phyloP scores from a whole-genome alignment of 1,284 basidiomycete genomes.

The Pseudozyma hubeiensis region DNA sequence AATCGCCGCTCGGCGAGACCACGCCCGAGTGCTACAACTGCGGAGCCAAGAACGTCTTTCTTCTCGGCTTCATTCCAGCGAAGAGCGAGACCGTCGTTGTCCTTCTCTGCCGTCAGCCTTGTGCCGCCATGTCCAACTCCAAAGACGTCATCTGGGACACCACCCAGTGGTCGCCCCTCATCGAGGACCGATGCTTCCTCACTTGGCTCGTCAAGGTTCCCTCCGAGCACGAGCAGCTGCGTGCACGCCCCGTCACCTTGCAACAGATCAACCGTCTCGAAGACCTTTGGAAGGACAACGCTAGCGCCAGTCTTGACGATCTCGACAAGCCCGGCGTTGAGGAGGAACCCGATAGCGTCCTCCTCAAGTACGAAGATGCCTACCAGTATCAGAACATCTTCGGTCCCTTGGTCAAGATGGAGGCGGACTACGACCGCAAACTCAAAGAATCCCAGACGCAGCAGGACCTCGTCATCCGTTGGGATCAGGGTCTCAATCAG shows the following conservation, averaged over 20 bases:
- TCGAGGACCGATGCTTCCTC: conserved; percentile 96
- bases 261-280: conserved; percentile 96
- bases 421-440: conserved; percentile 98
- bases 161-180: conserved; percentile 95
- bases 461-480: conserved; percentile 92
- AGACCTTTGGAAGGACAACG: conserved; percentile 97
- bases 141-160: conserved; percentile 99
- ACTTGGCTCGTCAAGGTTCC: conserved; percentile 99
- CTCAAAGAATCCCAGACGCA: conserved; percentile 99
- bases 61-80: conserved; percentile 98
- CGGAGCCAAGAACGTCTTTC: conserved; percentile 99
- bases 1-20: conserved; percentile 94
- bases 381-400: conserved; percentile 99
- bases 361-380: conserved; percentile 91
- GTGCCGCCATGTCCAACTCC: conserved; percentile 85
- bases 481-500: conserved; percentile 98
- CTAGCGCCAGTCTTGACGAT: conserved; percentile 92
- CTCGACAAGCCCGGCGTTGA: conserved; percentile 83
- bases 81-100: conserved; percentile 99
- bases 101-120: conserved; percentile 98
- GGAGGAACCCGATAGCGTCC: conserved; percentile 86
- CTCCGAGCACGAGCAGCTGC: conserved; percentile 90
- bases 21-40: conserved; percentile 96
- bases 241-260: conserved; percentile 94
- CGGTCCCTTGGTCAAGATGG: conserved; percentile 97